phyloP scores from a whole-genome alignment of 1,139 yeast species.

The Kurtzmaniella quercitrusa region DNA sequence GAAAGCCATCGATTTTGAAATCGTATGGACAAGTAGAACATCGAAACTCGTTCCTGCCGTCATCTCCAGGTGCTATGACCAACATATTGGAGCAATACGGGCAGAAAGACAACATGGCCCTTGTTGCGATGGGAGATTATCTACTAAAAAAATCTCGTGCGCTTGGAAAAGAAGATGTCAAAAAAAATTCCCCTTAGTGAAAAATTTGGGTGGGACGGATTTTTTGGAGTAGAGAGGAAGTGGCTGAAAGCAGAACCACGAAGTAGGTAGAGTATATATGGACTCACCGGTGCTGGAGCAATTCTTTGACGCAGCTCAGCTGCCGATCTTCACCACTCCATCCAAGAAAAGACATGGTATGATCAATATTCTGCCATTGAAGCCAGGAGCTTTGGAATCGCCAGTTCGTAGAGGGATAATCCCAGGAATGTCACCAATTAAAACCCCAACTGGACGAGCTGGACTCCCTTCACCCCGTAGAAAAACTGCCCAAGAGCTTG shows the following conservation, averaged over 20 bases:
- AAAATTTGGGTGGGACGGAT: not conserved
- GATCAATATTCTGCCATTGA: slow-evolving; percentile 6
- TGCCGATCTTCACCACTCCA: slow-evolving; percentile 12
- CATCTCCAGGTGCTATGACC: slow-evolving; percentile 43
- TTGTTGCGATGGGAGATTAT: not conserved
- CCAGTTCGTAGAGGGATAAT: slow-evolving; percentile 22
- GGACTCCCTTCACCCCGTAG: slow-evolving; percentile 44
- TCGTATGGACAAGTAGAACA: slow-evolving; percentile 96
- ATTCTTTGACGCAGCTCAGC: slow-evolving; percentile 6
- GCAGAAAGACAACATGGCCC: slow-evolving; percentile 80
- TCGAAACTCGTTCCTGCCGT: slow-evolving; percentile 53
- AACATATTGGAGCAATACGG: slow-evolving; percentile 93
- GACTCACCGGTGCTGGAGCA: slow-evolving; percentile 5
- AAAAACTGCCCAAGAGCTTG: slow-evolving; percentile 36
- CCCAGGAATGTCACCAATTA: slow-evolving; percentile 22
- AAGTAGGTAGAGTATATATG: not conserved
- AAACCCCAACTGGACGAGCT: slow-evolving; percentile 42
- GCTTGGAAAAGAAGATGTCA: not conserved
- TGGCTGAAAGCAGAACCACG: not conserved
- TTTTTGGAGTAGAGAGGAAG: too few species aligned
- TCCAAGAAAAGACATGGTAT: slow-evolving; percentile 12
- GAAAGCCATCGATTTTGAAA: slow-evolving; percentile 78
- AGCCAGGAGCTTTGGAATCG: slow-evolving; percentile 11
- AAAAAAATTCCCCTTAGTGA: too few species aligned
- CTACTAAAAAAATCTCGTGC: not conserved